Percentiles rank a stretch among this genome's conserved stretches.
These are phyloP conservation scores for Phytophthora colocasiae DNA, from an alignment of 352 stramenopile species.

Conservation along the genomic window DNA sequence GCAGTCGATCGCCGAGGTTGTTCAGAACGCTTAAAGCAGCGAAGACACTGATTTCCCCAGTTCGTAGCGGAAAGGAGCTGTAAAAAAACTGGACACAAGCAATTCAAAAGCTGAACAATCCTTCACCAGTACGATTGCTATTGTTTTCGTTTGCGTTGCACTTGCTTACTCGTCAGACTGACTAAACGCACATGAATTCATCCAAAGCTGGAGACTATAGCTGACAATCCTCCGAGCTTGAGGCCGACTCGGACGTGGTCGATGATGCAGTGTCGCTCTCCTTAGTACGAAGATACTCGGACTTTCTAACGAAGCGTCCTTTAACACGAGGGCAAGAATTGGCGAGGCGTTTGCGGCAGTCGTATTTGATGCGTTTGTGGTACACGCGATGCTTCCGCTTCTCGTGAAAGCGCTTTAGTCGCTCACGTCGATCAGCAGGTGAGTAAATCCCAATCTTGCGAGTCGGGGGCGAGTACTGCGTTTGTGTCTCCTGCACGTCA, in stretches of 20 bases:
- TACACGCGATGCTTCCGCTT: conserved; percentile 81
- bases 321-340: conserved; percentile 73
- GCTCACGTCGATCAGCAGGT: conserved; percentile 54
- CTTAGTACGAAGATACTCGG: conserved; percentile 27
- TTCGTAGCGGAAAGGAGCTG: conserved; percentile 18
- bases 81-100: conserved; percentile 23
- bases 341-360: conserved; percentile 72
- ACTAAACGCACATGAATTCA: conserved; percentile 19
- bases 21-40: conserved; percentile 75
- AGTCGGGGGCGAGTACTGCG: conserved; percentile 1
- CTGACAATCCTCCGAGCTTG: conserved; percentile 19
- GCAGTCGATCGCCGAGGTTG: conserved; percentile 94
- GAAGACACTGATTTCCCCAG: conserved; percentile 8
- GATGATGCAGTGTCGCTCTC: conserved; percentile 5
- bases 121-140: conserved; percentile 2
- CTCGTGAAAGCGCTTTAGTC: conserved; percentile 70
- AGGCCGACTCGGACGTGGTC: conserved; percentile 10
- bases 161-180: conserved; percentile 15
- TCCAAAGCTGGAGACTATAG: conserved; percentile 2
- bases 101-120: conserved; percentile 20
- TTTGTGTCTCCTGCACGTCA: conserved; percentile 7
- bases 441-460: conserved; percentile 74
- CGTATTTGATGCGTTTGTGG: conserved; percentile 79
- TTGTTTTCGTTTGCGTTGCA: conserved; percentile 1
- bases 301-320: conserved; percentile 69